Base-by-base conservation (phyloP, 2,329 filamentous ascomycete genomes). In the Cadophora gregata region DNA sequence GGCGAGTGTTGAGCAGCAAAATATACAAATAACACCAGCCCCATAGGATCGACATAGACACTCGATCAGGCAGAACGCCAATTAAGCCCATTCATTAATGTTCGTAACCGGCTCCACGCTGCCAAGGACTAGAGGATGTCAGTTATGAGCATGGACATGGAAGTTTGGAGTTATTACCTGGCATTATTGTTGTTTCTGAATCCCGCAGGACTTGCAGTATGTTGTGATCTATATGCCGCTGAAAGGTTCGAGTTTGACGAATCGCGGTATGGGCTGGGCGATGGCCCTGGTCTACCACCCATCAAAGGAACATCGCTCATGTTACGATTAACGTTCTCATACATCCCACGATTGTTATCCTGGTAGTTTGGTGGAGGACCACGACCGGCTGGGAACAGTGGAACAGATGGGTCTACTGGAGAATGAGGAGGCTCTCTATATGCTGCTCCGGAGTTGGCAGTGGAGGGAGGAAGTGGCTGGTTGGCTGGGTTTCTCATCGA, bases 81-180 rank as follows among this genome's bases (percentile, higher is more conserved):
- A 72, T 72, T 69, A 72, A 71, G 65, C 67, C 67, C 63, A 55
- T 64, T 76, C 74, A 76, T 76, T 80, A 82, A 75, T 82, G 79
- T 56, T 86, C 84, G 75, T 86, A 86, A 69, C 84, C 84, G 63
- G 84, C 84, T 72, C 84, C 84, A 71, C 84, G 82, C 78, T 86
- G 84, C 84, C 84, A 86, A 69, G 83, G 83, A 77, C 83, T 86
- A 70, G 24, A 61, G 50, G 55, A 66, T 27, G 71, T 78, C 70
- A 76, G 75, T 67, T 66, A 51, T 33, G n/a, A 4, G 51, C 7
- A 42, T 38, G 38, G 25, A 56, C 31, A 3, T 19, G 38, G 42
- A 10, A 29, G 31, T 12, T 36, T n/a, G 38, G 16, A 10, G 21
- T 66, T 24, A 81, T 80, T 76, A 84, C 83, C 82, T 84, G 58